Evolutionary conservation across 2,329 filamentous ascomycete genomes (phyloP).

Genomic region (Dothidotthia symphoricarpi): DNA sequence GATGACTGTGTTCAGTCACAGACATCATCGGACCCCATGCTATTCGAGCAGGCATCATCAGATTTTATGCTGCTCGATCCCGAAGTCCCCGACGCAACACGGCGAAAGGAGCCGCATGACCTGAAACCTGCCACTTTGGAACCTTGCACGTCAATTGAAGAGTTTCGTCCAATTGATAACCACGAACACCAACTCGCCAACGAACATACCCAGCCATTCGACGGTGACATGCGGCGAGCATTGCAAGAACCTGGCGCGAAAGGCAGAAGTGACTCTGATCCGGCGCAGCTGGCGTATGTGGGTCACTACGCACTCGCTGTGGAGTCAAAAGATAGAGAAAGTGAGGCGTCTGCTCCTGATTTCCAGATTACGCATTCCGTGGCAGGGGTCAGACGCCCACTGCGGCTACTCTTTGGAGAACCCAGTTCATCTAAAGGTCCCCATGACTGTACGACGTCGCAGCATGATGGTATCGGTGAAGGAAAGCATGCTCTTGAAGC

Average conservation of each 20-base stretch:
- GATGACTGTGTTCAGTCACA: conserved; percentile 8
- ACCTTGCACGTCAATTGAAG: conserved; percentile 3
- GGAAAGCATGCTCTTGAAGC: conserved; percentile 10
- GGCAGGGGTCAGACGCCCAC: conserved; percentile 14
- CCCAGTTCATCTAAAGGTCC: conserved; percentile 6
- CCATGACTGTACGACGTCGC: conserved; percentile 5
- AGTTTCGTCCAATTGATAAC: background rate
- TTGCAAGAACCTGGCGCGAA: too few species aligned
- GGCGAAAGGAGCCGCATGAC: conserved; percentile 1
- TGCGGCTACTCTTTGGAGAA: conserved; percentile 20
- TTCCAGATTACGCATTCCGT: conserved; percentile 18
- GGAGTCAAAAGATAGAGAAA: background rate
- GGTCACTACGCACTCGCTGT: too few species aligned
- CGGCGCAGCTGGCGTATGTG: too few species aligned
- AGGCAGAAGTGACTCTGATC: too few species aligned
- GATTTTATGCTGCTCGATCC: conserved; percentile 41
- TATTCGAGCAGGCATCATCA: conserved; percentile 32
- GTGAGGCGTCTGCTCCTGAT: conserved; percentile 6
- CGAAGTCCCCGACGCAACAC: conserved; percentile 13
- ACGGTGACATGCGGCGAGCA: background rate
- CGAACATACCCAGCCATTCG: conserved; percentile 1
- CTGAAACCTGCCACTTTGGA: conserved; percentile 4
- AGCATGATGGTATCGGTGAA: conserved; percentile 13
- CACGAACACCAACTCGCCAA: conserved; percentile 1
- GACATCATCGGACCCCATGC: conserved; percentile 36